These are phyloP conservation scores for Claviceps fusiformis DNA, from an alignment of 2,329 filamentous ascomycete genomes.

Conservation along the genomic window DNA sequence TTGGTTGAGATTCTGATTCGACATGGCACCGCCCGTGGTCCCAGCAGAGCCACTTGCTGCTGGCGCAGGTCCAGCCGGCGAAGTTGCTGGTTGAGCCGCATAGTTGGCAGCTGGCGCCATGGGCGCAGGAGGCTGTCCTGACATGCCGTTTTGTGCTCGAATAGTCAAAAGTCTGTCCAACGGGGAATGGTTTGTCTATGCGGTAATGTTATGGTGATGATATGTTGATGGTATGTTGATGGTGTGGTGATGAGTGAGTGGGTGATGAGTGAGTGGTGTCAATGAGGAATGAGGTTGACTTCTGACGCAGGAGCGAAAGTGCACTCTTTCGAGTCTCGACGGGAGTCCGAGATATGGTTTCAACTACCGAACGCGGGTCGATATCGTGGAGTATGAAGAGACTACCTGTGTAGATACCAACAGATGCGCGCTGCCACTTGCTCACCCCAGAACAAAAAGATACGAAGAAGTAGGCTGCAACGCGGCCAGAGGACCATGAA, in stretches of 20 bases:
- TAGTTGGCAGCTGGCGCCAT: constrained; percentile 18
- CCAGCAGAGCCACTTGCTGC: constrained; percentile 20
- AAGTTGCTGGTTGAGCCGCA: constrained; percentile 19
- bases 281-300: not conserved
- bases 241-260: not conserved
- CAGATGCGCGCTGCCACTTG: not conserved
- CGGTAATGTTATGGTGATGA: not conserved
- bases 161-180: not conserved
- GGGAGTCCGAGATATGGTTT: not conserved
- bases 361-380: not conserved
- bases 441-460: not conserved
- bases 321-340: not conserved
- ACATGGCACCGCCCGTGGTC: constrained; percentile 33
- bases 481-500: not conserved
- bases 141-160: constrained; percentile 14
- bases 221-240: not conserved
- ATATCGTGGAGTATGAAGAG: not conserved
- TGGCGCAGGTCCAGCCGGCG: constrained; percentile 18
- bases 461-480: not conserved
- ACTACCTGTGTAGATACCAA: not conserved
- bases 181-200: not conserved
- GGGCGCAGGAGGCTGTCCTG: constrained; percentile 18
- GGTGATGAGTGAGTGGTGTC: not conserved
- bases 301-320: not conserved
- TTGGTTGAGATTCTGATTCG: constrained; percentile 84